Percentiles rank a stretch among this genome's conserved stretches.
These are phyloP conservation scores for Lasiodiplodia sp. DNA, from an alignment of 2,329 filamentous ascomycete species.

Conservation along the genomic window DNA sequence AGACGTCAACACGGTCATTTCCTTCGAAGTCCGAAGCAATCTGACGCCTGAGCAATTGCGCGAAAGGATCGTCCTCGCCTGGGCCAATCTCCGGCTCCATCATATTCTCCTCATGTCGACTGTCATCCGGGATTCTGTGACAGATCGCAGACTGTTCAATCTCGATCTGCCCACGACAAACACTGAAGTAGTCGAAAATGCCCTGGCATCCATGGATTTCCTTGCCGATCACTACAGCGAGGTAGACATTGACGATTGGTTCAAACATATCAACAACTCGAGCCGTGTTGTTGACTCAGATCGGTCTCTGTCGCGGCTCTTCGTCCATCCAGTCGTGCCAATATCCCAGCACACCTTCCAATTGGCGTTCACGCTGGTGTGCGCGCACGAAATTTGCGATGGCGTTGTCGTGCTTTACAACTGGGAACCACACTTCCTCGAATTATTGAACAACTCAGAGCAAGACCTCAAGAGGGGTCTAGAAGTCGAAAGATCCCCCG, in stretches of 20 bases:
- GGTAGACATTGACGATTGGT: constrained; percentile 48
- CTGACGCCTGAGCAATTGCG: constrained; percentile 43
- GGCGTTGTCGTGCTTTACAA: constrained; percentile 44
- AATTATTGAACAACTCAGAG: constrained; percentile 44
- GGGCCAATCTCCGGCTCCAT: constrained; percentile 48
- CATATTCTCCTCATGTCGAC: constrained; percentile 50
- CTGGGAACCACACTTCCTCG: constrained; percentile 52
- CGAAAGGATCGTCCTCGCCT: constrained; percentile 47
- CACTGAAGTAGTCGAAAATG: constrained; percentile 42
- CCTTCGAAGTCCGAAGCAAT: constrained; percentile 44
- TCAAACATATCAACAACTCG: constrained; percentile 52
- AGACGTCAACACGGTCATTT: constrained; percentile 51
- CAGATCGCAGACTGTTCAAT: constrained; percentile 40
- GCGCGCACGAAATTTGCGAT: constrained; percentile 56
- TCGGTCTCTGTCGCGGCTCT: constrained; percentile 47
- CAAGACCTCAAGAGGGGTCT: constrained; percentile 37
- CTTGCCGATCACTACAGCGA: constrained; percentile 46
- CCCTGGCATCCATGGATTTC: constrained; percentile 45
- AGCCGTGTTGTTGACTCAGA: constrained; percentile 48
- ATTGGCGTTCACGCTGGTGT: constrained; percentile 48
- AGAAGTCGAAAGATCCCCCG: constrained; percentile 16
- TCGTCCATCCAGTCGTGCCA: constrained; percentile 45
- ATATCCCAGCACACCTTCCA: constrained; percentile 38
- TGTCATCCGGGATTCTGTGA: constrained; percentile 35
- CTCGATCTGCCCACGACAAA: constrained; percentile 42